Evolutionary conservation across 805 yeast genomes (phyloP).

Genomic region (Candida khao-thaluensis): DNA sequence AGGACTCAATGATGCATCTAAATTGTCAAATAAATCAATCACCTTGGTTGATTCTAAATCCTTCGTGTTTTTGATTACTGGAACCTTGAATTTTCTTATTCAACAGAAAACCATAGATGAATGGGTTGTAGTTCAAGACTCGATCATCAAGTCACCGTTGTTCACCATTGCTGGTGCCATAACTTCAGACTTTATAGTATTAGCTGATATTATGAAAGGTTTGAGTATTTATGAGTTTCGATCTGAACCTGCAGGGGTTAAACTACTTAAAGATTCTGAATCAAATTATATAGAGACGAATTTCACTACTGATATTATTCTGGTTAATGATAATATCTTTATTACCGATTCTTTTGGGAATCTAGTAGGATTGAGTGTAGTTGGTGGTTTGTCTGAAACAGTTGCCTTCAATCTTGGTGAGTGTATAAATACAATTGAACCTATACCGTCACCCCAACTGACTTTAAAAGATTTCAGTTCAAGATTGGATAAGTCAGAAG

Average conservation of each 20-base stretch:
- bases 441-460: constrained; percentile 1
- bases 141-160: constrained; percentile 13
- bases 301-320: constrained; percentile 8
- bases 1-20: constrained; percentile 14
- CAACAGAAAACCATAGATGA: constrained; percentile 7
- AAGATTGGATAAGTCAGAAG: constrained; percentile 8
- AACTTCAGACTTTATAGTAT: constrained; percentile 5
- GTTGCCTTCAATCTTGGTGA: constrained; percentile 27
- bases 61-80: constrained; percentile 18
- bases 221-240: constrained; percentile 3
- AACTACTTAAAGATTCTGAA: background rate
- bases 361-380: constrained; percentile 13
- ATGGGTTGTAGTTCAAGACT: constrained; percentile 16
- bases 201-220: constrained; percentile 22
- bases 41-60: constrained; percentile 13
- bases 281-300: constrained; percentile 5
- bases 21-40: constrained; percentile 17
- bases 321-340: constrained; percentile 10
- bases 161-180: constrained; percentile 11
- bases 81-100: constrained; percentile 16
- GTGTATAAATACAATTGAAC: constrained; percentile 25
- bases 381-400: constrained; percentile 12
- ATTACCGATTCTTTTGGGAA: constrained; percentile 34
- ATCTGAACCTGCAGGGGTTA: background rate
- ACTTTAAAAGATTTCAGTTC: constrained; percentile 10